Evolutionary conservation across 2,329 filamentous ascomycete species (phyloP).

Genomic region (Aspergillus ochraceus): DNA sequence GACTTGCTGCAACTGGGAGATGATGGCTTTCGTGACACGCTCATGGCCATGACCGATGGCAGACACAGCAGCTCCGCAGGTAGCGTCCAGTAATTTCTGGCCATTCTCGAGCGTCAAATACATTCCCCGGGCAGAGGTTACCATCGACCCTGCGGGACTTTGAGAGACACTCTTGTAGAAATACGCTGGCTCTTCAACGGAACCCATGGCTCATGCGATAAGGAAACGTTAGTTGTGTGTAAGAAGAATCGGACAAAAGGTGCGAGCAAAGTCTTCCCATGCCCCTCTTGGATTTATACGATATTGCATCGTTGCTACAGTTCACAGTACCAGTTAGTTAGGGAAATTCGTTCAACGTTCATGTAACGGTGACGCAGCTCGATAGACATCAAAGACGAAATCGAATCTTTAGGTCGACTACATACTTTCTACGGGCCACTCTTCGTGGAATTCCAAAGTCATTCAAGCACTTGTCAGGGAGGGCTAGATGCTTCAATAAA

Average conservation of each 20-base stretch:
- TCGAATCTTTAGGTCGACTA: too few species aligned
- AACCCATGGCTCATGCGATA: background rate
- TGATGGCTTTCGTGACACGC: conserved; percentile 61
- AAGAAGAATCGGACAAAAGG: background rate
- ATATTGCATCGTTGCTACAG: too few species aligned
- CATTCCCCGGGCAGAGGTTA: conserved; percentile 34
- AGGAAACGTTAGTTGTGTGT: background rate
- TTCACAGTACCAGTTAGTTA: too few species aligned
- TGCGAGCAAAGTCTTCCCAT: background rate
- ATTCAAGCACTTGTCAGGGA: too few species aligned
- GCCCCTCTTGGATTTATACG: background rate
- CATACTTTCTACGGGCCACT: too few species aligned
- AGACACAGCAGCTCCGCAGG: conserved; percentile 70
- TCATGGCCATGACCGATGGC: conserved; percentile 67
- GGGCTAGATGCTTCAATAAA: too few species aligned
- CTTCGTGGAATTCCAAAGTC: too few species aligned
- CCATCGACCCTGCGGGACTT: background rate
- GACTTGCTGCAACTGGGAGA: conserved; percentile 57
- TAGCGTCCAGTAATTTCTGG: conserved; percentile 65
- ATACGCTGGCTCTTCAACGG: conserved; percentile 2
- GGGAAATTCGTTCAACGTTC: too few species aligned
- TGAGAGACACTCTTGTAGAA: conserved; percentile 2
- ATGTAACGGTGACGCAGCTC: too few species aligned
- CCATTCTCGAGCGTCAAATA: conserved; percentile 52
- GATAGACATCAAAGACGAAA: too few species aligned